Base-by-base conservation (phyloP, 768 basidiomycete genomes). In the Gymnopilus junonius region DNA sequence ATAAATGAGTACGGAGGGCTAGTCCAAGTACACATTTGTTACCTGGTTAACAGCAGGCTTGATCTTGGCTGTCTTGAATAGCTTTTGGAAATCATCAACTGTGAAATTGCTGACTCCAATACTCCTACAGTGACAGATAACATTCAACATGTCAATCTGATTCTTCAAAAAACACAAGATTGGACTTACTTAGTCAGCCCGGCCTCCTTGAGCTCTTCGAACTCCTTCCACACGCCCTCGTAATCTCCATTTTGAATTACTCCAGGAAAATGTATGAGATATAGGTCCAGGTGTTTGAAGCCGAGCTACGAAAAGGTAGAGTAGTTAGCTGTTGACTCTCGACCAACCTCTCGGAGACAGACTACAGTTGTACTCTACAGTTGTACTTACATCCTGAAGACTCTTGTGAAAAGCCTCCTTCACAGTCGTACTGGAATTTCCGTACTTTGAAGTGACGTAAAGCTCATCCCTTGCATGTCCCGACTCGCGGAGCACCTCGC, bases 31-130 rank as follows among this genome's bases (percentile, higher is more conserved):
- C 2, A 76, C 15, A 59, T 17, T 34, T 67, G 64, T 3, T n/a
- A 87, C 90, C 78, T 93, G 91, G 70, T 93, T 91, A 37, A 89
- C 89, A 1, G 85, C 87, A 3, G 91, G 91, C 39, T 80, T 84
- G 65, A 88, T 74, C 40, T 75, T 78, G 1, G 87, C 86, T 1
- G 73, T 71, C 65, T 82, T 83, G 55, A 87, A 59, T 4, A 92
- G 65, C 2, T 72, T 72, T 67, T 89, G 76, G 15, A 93, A 77
- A 48, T 87, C 74, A 0, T 77, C 71, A 32, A 89, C 63, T 7
- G 70, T 71, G 71, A 88, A 91, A 74, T 92, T 92, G 75, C 86
- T 87, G 58, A 93, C 88, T 15, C 90, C 90, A 57, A 90, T 89
- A 70, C 85, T 89, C 81, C 88, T 90, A 57, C 11, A 51, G 10